These are phyloP conservation scores for Berkeleyomyces rouxiae DNA, from an alignment of 2,329 filamentous ascomycete species.

Conservation along the genomic window DNA sequence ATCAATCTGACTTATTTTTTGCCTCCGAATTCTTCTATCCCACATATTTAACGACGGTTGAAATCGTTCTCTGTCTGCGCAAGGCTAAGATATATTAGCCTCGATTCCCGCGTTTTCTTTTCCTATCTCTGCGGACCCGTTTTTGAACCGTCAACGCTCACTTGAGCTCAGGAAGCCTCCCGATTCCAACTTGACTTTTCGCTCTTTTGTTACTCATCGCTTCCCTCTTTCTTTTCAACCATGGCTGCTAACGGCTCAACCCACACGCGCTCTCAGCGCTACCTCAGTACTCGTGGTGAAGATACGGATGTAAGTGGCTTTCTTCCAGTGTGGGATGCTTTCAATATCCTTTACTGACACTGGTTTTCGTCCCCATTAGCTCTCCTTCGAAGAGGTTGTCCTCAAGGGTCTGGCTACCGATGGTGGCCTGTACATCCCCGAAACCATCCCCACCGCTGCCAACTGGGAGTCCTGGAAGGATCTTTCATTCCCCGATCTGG, in stretches of 20 bases:
- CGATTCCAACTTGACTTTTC: background rate
- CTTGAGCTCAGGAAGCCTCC: background rate
- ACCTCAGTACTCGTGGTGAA: constrained; percentile 34
- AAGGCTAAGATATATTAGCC: too few relatives aligned
- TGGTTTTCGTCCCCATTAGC: constrained; percentile 27
- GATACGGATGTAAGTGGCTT: constrained; percentile 28
- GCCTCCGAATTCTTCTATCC: too few relatives aligned
- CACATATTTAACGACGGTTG: too few relatives aligned
- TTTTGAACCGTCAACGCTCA: too few relatives aligned
- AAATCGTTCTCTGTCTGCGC: too few relatives aligned
- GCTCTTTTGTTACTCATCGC: constrained; percentile 7
- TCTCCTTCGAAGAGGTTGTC: constrained; percentile 83
- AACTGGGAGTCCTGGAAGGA: constrained; percentile 63
- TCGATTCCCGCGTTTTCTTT: background rate
- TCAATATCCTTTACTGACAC: constrained; percentile 6
- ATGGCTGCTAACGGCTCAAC: constrained; percentile 29
- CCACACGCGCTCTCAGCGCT: constrained; percentile 31
- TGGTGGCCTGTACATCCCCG: constrained; percentile 77
- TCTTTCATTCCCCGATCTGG: constrained; percentile 64
- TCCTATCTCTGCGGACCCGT: too few relatives aligned
- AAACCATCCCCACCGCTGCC: constrained; percentile 51
- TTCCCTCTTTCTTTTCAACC: constrained; percentile 12
- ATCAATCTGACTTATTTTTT: too few relatives aligned
- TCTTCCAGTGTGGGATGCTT: background rate
- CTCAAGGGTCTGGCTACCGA: constrained; percentile 77